Conservation (phyloP, 148 eudicot genomes). For the Cornus kousa region DNA sequence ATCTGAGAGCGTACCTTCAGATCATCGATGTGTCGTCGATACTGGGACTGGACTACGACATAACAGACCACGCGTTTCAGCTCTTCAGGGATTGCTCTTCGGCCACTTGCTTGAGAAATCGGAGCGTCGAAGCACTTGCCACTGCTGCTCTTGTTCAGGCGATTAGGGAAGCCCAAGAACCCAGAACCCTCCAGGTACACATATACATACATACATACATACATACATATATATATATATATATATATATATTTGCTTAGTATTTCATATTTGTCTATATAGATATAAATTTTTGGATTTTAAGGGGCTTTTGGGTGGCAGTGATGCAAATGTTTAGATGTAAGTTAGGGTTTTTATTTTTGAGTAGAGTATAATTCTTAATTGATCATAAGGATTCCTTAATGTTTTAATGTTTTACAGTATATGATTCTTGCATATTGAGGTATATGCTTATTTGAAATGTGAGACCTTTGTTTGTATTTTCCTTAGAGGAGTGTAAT, state of each 20-base stretch:
- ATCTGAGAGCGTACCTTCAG: slow-evolving; percentile 87
- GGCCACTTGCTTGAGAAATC: slow-evolving; percentile 93
- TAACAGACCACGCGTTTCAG: slow-evolving; percentile 93
- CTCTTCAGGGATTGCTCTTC: slow-evolving; percentile 92
- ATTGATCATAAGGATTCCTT: too few species aligned
- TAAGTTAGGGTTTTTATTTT: too few species aligned
- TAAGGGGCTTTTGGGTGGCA: not conserved
- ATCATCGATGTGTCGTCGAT: slow-evolving; percentile 87
- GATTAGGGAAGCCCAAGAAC: slow-evolving; percentile 93
- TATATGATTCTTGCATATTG: too few species aligned
- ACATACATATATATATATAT: not conserved
- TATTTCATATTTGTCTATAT: too few species aligned
- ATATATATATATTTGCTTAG: too few species aligned
- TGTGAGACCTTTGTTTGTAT: too few species aligned
- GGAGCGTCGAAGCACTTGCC: slow-evolving; percentile 92
- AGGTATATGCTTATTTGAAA: too few species aligned
- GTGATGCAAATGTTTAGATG: too few species aligned
- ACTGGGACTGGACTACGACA: slow-evolving; percentile 61
- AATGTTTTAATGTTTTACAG: too few species aligned
- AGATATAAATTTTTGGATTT: too few species aligned
- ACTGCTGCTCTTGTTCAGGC: slow-evolving; percentile 99
- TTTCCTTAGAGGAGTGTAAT: not conserved
- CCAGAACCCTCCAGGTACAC: slow-evolving; percentile 90
- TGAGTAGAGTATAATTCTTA: too few species aligned
- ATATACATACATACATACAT: too few species aligned